Conservation (phyloP, 768 basidiomycete genomes). For the Mycena rosella region DNA sequence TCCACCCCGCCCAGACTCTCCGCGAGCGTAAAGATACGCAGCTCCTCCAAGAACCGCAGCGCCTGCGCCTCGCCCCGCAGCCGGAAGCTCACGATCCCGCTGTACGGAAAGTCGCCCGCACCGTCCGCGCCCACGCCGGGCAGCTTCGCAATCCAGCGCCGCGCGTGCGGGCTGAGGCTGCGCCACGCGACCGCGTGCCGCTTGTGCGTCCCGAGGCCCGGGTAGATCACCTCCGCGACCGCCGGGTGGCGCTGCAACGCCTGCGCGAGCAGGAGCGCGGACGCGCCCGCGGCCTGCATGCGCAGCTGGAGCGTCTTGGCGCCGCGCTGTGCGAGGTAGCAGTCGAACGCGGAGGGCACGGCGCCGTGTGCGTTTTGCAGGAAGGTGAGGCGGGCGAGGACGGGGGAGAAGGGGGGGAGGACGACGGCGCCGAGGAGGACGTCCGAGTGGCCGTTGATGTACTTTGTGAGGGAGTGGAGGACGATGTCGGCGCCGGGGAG, state of each 20-base stretch:
- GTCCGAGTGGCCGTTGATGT: slow-evolving; percentile 94
- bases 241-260: slow-evolving; percentile 65
- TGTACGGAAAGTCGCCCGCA: slow-evolving; percentile 81
- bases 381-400: slow-evolving; percentile 78
- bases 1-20: slow-evolving; percentile 95
- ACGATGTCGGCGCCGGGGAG: slow-evolving; percentile 85
- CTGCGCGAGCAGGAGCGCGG: slow-evolving; percentile 82
- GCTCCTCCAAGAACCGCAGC: slow-evolving; percentile 73
- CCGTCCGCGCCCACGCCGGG: slow-evolving; percentile 49
- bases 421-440: slow-evolving; percentile 91
- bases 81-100: slow-evolving; percentile 91
- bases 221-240: slow-evolving; percentile 90
- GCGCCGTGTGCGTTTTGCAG: slow-evolving; percentile 92
- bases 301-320: slow-evolving; percentile 92
- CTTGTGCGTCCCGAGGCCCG: slow-evolving; percentile 79
- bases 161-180: slow-evolving; percentile 77
- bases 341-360: slow-evolving; percentile 88
- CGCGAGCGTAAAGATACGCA: slow-evolving; percentile 82
- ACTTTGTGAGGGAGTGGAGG: slow-evolving; percentile 88
- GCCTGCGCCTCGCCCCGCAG: slow-evolving; percentile 70
- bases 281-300: slow-evolving; percentile 88
- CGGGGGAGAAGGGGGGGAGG: slow-evolving; percentile 66
- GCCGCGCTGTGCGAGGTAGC: slow-evolving; percentile 91
- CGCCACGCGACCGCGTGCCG: slow-evolving; percentile 73
- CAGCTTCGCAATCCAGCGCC: slow-evolving; percentile 66